Evolutionary conservation across 768 basidiomycete species (phyloP), one percentile per base, ranked within the genome.

Genomic region (Tulasnella sp.): DNA sequence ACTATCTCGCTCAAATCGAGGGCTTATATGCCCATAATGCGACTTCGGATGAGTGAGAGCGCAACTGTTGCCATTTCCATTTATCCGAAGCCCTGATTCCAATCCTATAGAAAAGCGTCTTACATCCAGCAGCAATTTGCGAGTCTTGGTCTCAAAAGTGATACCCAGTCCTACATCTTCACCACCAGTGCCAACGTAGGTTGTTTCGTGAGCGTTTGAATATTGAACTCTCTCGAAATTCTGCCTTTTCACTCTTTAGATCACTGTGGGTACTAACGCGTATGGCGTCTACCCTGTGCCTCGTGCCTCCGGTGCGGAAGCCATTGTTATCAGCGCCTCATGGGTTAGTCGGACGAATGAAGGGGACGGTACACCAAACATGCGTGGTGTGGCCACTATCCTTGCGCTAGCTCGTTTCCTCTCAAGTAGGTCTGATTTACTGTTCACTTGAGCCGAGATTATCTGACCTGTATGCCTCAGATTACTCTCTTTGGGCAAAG

Each of bases 401-500:
- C 75, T 98, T 27, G 79, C 89, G 0, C 73, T 99, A n/a, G 92
- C 91, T 2, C 73, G 74, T 51, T 97, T 86, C 69, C 71, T 96
- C 38, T 87, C 86, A 76, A 78, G 95, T 96, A 61, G 52, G 78
- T 66, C 2, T 19, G 15, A 17, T 8, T 61, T 62, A 15, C 24
- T 27, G n/a, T 23, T 56, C 13, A 38, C 27, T 3, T 43, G 9
- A 24, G 42, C 13, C n/a, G n/a, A n/a, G n/a, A n/a, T n/a, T n/a
- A n/a, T 44, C 17, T 58, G 23, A 2, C 13, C 24, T 30, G 27
- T 17, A 5, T 32, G 56, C 4, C 17, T 21, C 65, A 94, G 91
- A 78, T 32, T 85, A 88, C 65, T 88, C 91, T 21, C 78, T 91
- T 38, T 99, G 96, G 95, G 88, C 93, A 0, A 95, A 94, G 69